Evolutionary conservation across 495 filamentous ascomycete genomes (phyloP).

Genomic region (Clavariopsis aquatica): DNA sequence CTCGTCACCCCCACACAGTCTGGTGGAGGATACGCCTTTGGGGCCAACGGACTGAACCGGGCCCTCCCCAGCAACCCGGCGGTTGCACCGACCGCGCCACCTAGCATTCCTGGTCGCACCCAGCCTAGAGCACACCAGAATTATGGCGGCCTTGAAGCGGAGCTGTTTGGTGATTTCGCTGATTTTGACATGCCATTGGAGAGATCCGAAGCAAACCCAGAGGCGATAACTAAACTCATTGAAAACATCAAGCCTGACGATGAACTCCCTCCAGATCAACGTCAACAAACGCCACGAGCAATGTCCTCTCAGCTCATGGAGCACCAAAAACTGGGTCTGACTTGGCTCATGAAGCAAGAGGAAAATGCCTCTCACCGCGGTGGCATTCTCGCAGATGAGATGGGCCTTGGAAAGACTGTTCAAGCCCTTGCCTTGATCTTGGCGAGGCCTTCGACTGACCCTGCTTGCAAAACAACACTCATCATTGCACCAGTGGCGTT

Average conservation of each 20-base stretch:
- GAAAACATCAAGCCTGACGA: conserved; percentile 46
- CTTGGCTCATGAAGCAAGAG: conserved; percentile 84
- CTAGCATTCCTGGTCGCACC: not conserved
- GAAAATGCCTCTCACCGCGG: conserved; percentile 69
- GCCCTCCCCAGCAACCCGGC: not conserved
- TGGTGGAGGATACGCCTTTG: conserved; percentile 3
- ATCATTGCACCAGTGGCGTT: conserved; percentile 87
- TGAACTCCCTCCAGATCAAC: conserved; percentile 42
- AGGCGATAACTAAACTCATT: conserved; percentile 42
- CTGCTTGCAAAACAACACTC: conserved; percentile 73
- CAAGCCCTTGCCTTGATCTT: conserved; percentile 83
- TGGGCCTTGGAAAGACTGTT: conserved; percentile 96
- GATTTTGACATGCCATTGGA: not conserved
- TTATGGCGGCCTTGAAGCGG: not conserved
- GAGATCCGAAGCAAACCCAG: conserved; percentile 3
- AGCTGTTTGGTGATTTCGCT: conserved; percentile 21
- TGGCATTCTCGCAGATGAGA: conserved; percentile 86
- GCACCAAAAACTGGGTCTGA: conserved; percentile 80
- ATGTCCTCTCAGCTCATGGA: conserved; percentile 72
- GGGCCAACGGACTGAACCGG: not conserved
- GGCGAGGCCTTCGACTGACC: conserved; percentile 63
- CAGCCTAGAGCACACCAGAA: not conserved
- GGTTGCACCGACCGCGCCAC: not conserved
- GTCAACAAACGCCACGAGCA: conserved; percentile 61
- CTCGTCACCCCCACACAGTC: conserved; percentile 8